Evolutionary conservation across 306 rosid genomes (phyloP).

Genomic region (Cyamopsis tetragonoloba): DNA sequence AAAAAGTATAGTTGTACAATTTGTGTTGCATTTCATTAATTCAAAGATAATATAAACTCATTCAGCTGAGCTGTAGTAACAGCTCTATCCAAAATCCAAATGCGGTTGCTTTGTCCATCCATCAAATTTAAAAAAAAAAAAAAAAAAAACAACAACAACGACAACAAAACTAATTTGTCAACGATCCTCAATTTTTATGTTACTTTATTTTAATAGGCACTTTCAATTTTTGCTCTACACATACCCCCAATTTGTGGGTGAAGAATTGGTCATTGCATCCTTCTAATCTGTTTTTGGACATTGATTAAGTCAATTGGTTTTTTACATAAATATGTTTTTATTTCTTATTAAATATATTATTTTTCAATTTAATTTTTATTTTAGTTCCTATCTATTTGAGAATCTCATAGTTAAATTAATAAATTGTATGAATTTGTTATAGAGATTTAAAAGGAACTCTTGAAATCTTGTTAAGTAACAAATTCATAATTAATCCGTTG

Average conservation of each 20-base stretch:
- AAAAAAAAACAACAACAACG: too few species aligned
- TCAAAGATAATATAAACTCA: background rate
- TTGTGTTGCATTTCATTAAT: background rate
- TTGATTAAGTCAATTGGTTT: background rate
- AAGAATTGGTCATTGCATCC: background rate
- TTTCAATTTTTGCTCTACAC: background rate
- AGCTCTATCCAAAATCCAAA: too few species aligned
- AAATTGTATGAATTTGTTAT: too few species aligned
- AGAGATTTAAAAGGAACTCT: too few species aligned
- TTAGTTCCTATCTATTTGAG: too few species aligned
- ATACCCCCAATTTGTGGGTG: background rate
- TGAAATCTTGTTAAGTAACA: too few species aligned
- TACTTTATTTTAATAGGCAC: background rate
- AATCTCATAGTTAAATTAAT: too few species aligned
- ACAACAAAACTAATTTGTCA: background rate
- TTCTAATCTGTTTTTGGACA: background rate
- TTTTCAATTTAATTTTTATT: too few species aligned
- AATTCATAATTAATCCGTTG: too few species aligned
- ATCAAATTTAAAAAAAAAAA: background rate
- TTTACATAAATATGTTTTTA: background rate
- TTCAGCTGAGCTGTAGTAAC: slow-evolving; percentile 9
- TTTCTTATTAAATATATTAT: too few species aligned
- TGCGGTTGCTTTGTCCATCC: background rate
- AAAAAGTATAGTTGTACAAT: too few species aligned
- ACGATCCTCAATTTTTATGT: background rate